A percentile compares a stretch with the other conserved stretches of the same genome.
These are phyloP conservation scores for Paecilomyces formosus DNA, from an alignment of 2,329 filamentous ascomycete species.

Conservation along the genomic window DNA sequence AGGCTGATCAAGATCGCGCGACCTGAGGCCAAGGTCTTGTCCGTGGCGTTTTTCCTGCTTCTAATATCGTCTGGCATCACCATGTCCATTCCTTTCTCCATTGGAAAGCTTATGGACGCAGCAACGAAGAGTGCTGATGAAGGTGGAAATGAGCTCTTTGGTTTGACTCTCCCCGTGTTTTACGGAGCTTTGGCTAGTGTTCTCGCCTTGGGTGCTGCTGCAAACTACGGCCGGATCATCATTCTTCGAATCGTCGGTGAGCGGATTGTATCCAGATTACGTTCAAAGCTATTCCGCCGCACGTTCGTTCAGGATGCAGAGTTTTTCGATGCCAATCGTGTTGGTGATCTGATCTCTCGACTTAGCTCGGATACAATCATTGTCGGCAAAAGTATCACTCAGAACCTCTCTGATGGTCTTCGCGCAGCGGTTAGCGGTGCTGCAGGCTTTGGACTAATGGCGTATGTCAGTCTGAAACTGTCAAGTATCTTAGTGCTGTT, in stretches of 20 bases:
- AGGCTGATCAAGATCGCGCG: conserved; percentile 81
- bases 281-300: conserved; percentile 80
- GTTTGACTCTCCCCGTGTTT: conserved; percentile 78
- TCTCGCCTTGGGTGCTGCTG: conserved; percentile 73
- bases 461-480: conserved; percentile 87
- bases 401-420: conserved; percentile 94
- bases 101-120: conserved; percentile 89
- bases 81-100: conserved; percentile 94
- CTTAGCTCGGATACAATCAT: conserved; percentile 95
- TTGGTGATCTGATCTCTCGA: conserved; percentile 91
- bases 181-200: conserved; percentile 72
- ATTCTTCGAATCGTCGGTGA: conserved; percentile 91
- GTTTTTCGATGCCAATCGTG: conserved; percentile 96
- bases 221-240: conserved; percentile 91
- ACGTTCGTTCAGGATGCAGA: conserved; percentile 98
- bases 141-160: conserved; percentile 64
- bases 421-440: conserved; percentile 81
- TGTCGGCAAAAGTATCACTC: conserved; percentile 96
- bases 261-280: conserved; percentile 80
- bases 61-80: conserved; percentile 86
- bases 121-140: conserved; percentile 67
- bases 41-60: conserved; percentile 73
- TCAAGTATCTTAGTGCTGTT: conserved; percentile 80
- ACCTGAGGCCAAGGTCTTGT: conserved; percentile 73
- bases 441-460: conserved; percentile 87